Evolutionary conservation across 2,329 filamentous ascomycete genomes (phyloP), one percentile per base, ranked within the genome.

Genomic region (Acephala macrosclerotiorum): DNA sequence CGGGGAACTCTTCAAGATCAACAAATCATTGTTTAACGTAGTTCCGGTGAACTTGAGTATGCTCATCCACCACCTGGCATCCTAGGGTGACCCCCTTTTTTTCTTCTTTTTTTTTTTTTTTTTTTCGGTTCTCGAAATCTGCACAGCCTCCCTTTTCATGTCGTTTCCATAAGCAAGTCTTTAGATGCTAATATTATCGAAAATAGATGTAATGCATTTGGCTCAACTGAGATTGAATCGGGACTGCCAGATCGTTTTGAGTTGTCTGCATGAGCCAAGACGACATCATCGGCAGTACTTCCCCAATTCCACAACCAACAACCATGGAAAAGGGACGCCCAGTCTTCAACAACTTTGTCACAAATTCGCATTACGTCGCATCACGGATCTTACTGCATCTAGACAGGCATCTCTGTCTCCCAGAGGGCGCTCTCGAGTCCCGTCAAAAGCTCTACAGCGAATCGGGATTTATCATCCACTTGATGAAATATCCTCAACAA

Each of bases 391-490:
- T 61, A 26, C 25, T n/a, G n/a, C 47, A 25, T 14, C n/a, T 61
- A 9, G 45, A 61, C 33, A 26, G 42, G 16, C 47, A 53, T 22
- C 58, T 64, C 2, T 8, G 33, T 8, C 60, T 68, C 1, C 63
- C 61, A 18, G 38, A 42, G 22, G 59, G 40, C 20, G 82, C 78
- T 0, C 74, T 87, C 0, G 66, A 78, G 20, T 75, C 78, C n/a
- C 71, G 86, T 5, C 85, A 87, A 73, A 75, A 78, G 5, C 72
- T 84, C 1, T 45, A 75, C 14, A 73, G 74, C 4, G 56, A 65
- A n/a, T 83, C 81, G 25, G 84, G 84, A 26, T 82, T 86, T 71
- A 83, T 85, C 68, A 80, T 87, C n/a, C 82, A 85, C 40, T 83
- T 87, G 72, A 78, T 85, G 35, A 81, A 79, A 70, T 79, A 81